A percentile compares a stretch with the other conserved stretches of the same genome.
Evolutionary conservation across 805 yeast species (phyloP).

Genomic region (Candida peoriensis): DNA sequence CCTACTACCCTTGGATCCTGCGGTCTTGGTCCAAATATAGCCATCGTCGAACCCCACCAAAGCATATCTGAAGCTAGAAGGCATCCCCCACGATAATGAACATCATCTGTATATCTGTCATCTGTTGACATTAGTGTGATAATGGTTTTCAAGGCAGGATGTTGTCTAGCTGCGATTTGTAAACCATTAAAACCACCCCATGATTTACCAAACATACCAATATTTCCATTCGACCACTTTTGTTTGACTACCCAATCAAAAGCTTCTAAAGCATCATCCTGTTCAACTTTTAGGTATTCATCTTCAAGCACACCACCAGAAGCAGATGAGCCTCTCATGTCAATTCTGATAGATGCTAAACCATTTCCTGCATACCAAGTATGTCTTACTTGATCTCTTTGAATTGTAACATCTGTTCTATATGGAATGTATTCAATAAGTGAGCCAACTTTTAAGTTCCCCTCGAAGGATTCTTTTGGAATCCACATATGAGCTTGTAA

Average conservation of each 20-base stretch:
- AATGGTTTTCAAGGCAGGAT: conserved; percentile 39
- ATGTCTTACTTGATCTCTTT: conserved; percentile 41
- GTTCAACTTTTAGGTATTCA: conserved; percentile 39
- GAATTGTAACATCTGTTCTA: conserved; percentile 39
- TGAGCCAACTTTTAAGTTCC: conserved; percentile 30
- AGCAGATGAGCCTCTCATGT: conserved; percentile 42
- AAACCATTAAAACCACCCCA: conserved; percentile 47
- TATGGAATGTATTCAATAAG: conserved; percentile 42
- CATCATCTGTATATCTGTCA: conserved; percentile 43
- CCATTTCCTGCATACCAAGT: conserved; percentile 45
- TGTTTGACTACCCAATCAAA: conserved; percentile 39
- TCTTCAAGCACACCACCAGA: conserved; percentile 37
- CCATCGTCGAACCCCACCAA: conserved; percentile 48
- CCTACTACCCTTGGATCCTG: conserved; percentile 40
- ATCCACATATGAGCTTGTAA: conserved; percentile 41
- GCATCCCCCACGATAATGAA: conserved; percentile 45
- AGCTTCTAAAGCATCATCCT: conserved; percentile 37
- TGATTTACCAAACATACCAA: conserved; percentile 44
- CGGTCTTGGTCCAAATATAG: conserved; percentile 39
- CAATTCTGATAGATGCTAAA: conserved; percentile 38
- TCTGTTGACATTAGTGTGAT: conserved; percentile 43
- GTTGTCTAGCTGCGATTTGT: conserved; percentile 42
- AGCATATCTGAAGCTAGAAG: conserved; percentile 40
- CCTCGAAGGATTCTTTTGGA: conserved; percentile 31
- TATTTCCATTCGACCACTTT: conserved; percentile 39